Evolutionary conservation across 2,329 filamentous ascomycete genomes (phyloP), one percentile per base, ranked within the genome.

Genomic region (Trichoderma semiorbis): DNA sequence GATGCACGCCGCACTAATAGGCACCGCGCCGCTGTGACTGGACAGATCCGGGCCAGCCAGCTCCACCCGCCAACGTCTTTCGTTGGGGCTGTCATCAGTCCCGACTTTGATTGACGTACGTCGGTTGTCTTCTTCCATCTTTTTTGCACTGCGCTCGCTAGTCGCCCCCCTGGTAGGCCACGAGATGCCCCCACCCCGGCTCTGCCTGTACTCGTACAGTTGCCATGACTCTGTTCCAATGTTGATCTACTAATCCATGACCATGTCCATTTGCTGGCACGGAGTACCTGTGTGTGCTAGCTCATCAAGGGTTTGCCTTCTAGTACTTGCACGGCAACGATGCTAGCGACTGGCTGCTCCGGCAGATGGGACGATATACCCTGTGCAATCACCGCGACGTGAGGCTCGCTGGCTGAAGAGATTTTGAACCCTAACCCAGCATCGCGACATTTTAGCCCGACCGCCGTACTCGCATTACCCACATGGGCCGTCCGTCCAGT

Each of bases 371-470:
- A 0, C 7, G 10, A 43, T 1, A 43, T 43, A 8, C 47, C 47
- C 47, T 24, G 47, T 7, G 43, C n/a, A 5, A 47, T n/a, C 43
- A 47, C 47, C 11, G 5, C 47, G 3, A 12, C 47, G 11, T 21
- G 32, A 34, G 10, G 11, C 28, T 30, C 57, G 57, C 57, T 16
- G n/a, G 47, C 60, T 43, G 18, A 50, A 3, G 50, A 26, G 34
- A 10, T 43, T 36, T 34, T 36, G 39, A 69, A 69, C 55, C 55
- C 66, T 61, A 34, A 69, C 66, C 57, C 66, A 69, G 57, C 39
- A 69, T 69, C 66, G 66, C 66, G 66, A 69, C 66, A 69, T 69
- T 69, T 69, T 69, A 34, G 39, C 24, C 57, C 57, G 57, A 50
- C 28, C 66, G 28, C 57, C 66, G 57, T 11, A 62, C 30, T 67